These are phyloP conservation scores for Manihot esculenta DNA, from an alignment of 441 rosid genomes.

Conservation along the genomic window DNA sequence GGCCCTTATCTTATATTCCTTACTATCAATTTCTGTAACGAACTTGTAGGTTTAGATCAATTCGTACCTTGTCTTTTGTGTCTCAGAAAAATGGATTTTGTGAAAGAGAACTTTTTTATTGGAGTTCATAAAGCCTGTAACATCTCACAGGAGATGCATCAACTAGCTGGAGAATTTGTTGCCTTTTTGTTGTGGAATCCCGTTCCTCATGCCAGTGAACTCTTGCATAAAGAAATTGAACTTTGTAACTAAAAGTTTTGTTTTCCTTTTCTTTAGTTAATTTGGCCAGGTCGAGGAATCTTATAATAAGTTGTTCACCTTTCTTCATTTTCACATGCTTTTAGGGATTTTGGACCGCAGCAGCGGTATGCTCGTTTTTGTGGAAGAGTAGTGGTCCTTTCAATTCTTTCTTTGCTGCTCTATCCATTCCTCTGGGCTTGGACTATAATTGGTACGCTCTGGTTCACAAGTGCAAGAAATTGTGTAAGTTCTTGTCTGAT, in stretches of 20 bases:
- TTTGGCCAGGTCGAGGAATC: neutral
- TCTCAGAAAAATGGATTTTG: neutral
- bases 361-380: conserved; percentile 90
- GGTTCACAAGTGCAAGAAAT: conserved; percentile 71
- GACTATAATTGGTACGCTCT: conserved; percentile 87
- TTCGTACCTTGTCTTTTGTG: neutral
- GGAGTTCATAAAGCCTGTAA: neutral
- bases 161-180: conserved; percentile 3
- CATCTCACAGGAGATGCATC: neutral
- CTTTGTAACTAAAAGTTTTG: neutral
- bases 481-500: conserved; percentile 60
- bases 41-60: conserved; percentile 1
- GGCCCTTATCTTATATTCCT: conserved; percentile 29
- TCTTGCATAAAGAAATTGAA: neutral
- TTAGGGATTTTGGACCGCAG: conserved; percentile 88
- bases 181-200: neutral
- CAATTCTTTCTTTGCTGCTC: conserved; percentile 67
- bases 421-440: conserved; percentile 98
- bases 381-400: conserved; percentile 88
- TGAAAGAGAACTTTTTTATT: neutral
- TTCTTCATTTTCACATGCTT: conserved; percentile 10
- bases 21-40: neutral
- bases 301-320: conserved; percentile 5
- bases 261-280: neutral
- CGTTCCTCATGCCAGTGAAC: neutral